phyloP scores from a whole-genome alignment of 139 green algal genomes.

The Edaphochlamys debaryana region DNA sequence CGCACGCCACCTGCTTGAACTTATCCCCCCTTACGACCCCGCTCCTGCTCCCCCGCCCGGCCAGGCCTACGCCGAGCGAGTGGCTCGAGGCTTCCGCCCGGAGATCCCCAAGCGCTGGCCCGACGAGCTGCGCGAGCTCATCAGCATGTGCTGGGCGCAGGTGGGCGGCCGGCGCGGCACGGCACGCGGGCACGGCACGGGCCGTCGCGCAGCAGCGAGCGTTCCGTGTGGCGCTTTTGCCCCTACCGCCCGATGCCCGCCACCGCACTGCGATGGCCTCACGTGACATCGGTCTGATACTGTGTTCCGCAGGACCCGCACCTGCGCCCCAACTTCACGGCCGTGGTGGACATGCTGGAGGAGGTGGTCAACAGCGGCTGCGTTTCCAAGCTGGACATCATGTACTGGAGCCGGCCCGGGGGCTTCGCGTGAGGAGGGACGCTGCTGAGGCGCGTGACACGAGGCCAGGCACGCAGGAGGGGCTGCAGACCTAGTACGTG shows the following conservation, averaged over 20 bases:
- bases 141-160: slow-evolving; percentile 60
- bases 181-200: too few relatives aligned
- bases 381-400: slow-evolving; percentile 49
- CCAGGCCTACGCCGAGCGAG: slow-evolving; percentile 63
- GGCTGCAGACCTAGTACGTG: too few relatives aligned
- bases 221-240: neutral
- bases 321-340: slow-evolving; percentile 59
- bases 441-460: too few relatives aligned
- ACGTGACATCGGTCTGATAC: too few relatives aligned
- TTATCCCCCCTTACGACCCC: too few relatives aligned
- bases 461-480: too few relatives aligned
- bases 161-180: neutral
- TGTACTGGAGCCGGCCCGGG: slow-evolving; percentile 31
- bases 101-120: slow-evolving; percentile 57
- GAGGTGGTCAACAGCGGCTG: slow-evolving; percentile 30
- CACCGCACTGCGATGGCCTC: too few relatives aligned
- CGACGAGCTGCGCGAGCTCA: slow-evolving; percentile 50
- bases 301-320: slow-evolving; percentile 60
- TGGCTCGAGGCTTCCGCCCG: slow-evolving; percentile 60
- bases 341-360: slow-evolving; percentile 53
- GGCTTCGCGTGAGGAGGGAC: slow-evolving; percentile 45
- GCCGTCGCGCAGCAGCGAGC: neutral
- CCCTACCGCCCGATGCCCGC: too few relatives aligned
- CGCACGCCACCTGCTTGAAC: too few relatives aligned
- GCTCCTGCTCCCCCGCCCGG: too few relatives aligned